phyloP scores from a whole-genome alignment of 768 basidiomycete genomes.

The Trametes cinnabarina region DNA sequence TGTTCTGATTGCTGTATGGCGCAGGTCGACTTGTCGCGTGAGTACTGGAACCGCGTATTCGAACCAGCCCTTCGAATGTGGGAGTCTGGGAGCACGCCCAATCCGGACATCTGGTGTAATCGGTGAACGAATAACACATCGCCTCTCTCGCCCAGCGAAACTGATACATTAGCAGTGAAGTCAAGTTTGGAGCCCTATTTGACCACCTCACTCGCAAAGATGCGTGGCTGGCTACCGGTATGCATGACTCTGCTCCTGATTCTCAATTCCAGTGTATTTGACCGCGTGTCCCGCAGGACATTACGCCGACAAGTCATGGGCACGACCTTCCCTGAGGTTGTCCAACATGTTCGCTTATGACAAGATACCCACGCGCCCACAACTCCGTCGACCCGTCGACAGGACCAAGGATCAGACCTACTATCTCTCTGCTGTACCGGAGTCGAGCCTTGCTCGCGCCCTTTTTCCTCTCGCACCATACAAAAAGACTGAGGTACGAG shows the following conservation, averaged over 20 bases:
- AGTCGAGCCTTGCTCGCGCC: conserved; percentile 60
- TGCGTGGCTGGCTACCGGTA: conserved; percentile 83
- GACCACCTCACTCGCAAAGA: conserved; percentile 48
- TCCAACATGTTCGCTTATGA: conserved; percentile 11
- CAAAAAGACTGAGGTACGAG: conserved; percentile 69
- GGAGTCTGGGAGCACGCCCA: conserved; percentile 81
- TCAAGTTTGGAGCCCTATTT: conserved; percentile 87
- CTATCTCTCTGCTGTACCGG: conserved; percentile 78
- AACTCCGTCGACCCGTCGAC: conserved; percentile 49
- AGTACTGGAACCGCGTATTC: conserved; percentile 92
- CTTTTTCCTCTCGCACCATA: conserved; percentile 75
- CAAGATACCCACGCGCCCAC: conserved; percentile 25
- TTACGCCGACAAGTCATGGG: conserved; percentile 74
- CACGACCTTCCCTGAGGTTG: not conserved
- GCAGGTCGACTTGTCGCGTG: conserved; percentile 81
- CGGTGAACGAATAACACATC: conserved; percentile 41
- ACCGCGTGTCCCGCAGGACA: conserved; percentile 53
- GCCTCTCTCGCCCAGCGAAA: not conserved
- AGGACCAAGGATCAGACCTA: conserved; percentile 86
- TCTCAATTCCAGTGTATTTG: not conserved
- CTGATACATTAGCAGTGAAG: conserved; percentile 52
- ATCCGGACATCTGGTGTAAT: conserved; percentile 94
- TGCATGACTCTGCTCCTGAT: too few species aligned
- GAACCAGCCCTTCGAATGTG: conserved; percentile 79
- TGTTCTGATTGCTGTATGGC: too few species aligned